Evolutionary conservation across 2,329 filamentous ascomycete genomes (phyloP), one percentile per base, ranked within the genome.

Genomic region (Aspergillus latus): DNA sequence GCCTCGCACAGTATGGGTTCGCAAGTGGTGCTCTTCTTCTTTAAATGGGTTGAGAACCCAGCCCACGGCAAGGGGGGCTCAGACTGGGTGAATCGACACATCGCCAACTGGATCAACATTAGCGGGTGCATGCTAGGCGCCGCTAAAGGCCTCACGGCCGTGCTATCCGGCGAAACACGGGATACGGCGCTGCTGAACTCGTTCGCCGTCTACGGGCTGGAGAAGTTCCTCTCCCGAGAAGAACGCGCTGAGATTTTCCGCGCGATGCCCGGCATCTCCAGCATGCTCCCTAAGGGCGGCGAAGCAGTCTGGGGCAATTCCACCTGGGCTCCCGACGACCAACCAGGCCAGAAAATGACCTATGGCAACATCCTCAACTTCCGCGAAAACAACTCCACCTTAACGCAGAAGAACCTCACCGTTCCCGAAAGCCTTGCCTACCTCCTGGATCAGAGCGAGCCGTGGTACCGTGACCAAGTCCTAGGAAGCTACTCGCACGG

Each of bases 81-180:
- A 37, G 83, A 85, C 52, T 99, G 94, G 94, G 93, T 99, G 0
- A 92, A 99, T 57, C 83, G 82, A 15, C 84, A 97, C 68, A 81
- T 99, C 50, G 94, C 95, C 63, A 89, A 90, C 2, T 99, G 95
- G 92, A 95, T 99, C 78, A 99, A 99, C 72, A 92, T 99, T 66
- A 94, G 89, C 63, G 94, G 94, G 5, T 99, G 93, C 74, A 97
- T 99, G 93, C 86, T 99, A 5, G 94, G 94, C 11, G 92, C 94
- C 1, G 81, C 92, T 56, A 99, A 99, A 76, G 93, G 89, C 57
- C 77, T 97, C 36, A 90, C 94, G 0, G 93, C 94, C 0, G 84
- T 97, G 0, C 80, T 99, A 1, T 97, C 92, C 0, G 94, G 94
- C 30, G 94, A 99, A 74, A 99, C 99, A 94, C 91, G 93, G 63